Evolutionary conservation across 805 yeast genomes (phyloP).

Genomic region (Danielia reshetovae): DNA sequence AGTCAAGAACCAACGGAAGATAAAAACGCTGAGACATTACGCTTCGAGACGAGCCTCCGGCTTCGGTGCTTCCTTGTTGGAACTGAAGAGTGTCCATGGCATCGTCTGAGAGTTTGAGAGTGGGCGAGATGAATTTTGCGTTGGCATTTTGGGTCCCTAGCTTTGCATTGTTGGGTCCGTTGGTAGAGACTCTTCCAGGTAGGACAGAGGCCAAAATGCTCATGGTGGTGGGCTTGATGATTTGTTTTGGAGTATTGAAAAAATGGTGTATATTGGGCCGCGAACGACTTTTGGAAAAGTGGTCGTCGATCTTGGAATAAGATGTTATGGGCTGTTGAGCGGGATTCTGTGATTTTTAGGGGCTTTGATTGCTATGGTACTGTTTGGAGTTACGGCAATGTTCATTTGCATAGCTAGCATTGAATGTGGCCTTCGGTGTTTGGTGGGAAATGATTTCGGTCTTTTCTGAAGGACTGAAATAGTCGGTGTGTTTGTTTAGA

Average conservation of each 20-base stretch:
- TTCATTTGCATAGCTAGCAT: no score
- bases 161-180: constrained; percentile 2
- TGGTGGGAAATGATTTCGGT: no score
- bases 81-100: constrained; percentile 25
- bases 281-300: constrained; percentile 1
- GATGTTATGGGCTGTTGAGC: not conserved
- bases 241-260: constrained; percentile 2
- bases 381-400: no score
- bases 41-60: constrained; percentile 19
- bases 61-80: constrained; percentile 23
- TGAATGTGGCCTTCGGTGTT: no score
- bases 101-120: constrained; percentile 26
- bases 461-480: no score
- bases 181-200: constrained; percentile 8
- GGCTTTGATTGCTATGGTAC: no score
- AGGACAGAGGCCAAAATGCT: constrained; percentile 19
- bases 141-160: not conserved
- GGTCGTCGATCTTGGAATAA: not conserved
- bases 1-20: constrained; percentile 31
- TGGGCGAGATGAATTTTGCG: constrained; percentile 28
- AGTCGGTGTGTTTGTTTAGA: no score
- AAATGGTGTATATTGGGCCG: not conserved
- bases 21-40: constrained; percentile 27
- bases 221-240: constrained; percentile 8
- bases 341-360: no score